These are phyloP conservation scores for Agaricus blazei DNA, from an alignment of 768 basidiomycete genomes.

Conservation along the genomic window DNA sequence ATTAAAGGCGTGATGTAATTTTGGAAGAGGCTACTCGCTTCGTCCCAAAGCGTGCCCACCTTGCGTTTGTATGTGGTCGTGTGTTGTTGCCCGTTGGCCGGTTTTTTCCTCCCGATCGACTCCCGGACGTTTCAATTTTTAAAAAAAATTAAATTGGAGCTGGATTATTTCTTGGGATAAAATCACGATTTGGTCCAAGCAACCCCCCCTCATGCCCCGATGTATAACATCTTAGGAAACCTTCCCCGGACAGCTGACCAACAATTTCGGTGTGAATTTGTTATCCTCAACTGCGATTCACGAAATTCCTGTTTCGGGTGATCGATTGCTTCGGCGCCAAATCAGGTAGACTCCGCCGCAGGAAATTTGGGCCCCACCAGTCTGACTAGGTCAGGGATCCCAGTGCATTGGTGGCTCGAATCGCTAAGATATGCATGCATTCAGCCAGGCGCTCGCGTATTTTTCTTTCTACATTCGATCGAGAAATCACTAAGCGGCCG, in stretches of 20 bases:
- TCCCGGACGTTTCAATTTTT: slow-evolving; percentile 7
- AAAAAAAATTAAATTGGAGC: slow-evolving; percentile 1
- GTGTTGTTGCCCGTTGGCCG: slow-evolving; percentile 11
- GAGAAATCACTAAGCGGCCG: background rate
- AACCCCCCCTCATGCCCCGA: background rate
- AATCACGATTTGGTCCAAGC: background rate
- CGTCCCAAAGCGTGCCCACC: slow-evolving; percentile 5
- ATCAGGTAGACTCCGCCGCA: background rate
- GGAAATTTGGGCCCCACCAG: slow-evolving; percentile 2
- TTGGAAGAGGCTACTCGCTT: slow-evolving; percentile 4
- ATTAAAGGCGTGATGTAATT: slow-evolving; percentile 10
- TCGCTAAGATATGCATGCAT: background rate
- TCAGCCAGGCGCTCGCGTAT: background rate
- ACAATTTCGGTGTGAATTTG: background rate
- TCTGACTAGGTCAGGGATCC: background rate
- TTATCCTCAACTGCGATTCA: background rate
- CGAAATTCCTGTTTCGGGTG: slow-evolving; percentile 3
- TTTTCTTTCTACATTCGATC: background rate
- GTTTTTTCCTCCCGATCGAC: slow-evolving; percentile 5
- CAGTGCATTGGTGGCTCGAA: background rate
- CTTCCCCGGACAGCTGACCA: too few relatives aligned
- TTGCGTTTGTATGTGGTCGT: slow-evolving; percentile 4
- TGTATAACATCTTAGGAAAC: background rate
- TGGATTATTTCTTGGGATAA: background rate
- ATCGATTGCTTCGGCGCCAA: background rate